A percentile compares a stretch with the other conserved stretches of the same genome.
These are phyloP conservation scores for Populus deltoides DNA, from an alignment of 345 rosid species.

Conservation along the genomic window DNA sequence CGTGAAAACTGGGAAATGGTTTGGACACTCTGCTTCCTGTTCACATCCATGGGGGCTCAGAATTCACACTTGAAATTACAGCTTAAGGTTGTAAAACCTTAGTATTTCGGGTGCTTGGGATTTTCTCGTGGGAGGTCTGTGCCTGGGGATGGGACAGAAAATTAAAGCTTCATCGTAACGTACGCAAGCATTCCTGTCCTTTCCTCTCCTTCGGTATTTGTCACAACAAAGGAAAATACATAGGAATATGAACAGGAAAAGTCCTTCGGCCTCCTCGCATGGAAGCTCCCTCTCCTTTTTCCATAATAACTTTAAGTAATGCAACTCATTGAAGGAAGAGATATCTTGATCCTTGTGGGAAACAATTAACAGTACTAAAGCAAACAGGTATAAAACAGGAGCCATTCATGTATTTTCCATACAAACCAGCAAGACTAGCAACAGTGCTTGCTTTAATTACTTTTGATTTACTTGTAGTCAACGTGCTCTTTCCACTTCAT, in stretches of 20 bases:
- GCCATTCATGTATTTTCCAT: background rate
- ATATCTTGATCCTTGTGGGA: background rate
- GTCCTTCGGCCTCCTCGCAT: background rate
- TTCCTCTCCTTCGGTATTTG: background rate
- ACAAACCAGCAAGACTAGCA: too few species aligned
- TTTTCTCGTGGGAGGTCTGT: too few species aligned
- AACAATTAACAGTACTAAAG: background rate
- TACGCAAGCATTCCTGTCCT: background rate
- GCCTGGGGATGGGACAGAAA: background rate
- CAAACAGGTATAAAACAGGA: too few species aligned
- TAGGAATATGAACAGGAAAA: background rate
- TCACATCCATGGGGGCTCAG: too few species aligned
- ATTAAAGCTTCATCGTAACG: background rate
- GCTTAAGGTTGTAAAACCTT: too few species aligned
- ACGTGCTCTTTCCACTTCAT: background rate
- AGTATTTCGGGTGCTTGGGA: background rate
- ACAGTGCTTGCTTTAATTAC: background rate
- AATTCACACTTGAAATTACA: too few species aligned
- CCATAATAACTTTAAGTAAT: background rate
- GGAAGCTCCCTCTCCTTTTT: background rate
- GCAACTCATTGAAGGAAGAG: background rate
- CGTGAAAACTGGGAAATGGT: too few species aligned
- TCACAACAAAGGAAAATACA: background rate
- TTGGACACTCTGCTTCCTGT: too few species aligned
- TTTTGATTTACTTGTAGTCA: background rate